Evolutionary conservation across 2,329 filamentous ascomycete species (phyloP).

Genomic region (Neopestalotiopsis sp.): DNA sequence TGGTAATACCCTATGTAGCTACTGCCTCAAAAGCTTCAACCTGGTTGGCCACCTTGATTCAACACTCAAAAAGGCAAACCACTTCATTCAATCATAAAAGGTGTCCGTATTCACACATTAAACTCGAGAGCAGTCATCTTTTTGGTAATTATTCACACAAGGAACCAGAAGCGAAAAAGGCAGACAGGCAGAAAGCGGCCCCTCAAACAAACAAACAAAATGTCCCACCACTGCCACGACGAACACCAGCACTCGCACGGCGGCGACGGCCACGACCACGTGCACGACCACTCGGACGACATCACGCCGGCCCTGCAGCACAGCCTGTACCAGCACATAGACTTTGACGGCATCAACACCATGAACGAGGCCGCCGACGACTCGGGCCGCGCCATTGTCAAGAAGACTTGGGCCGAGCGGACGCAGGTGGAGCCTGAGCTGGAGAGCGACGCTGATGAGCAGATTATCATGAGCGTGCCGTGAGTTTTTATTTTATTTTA

Average conservation of each 20-base stretch:
- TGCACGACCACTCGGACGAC: conserved; percentile 90
- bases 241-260: conserved; percentile 48
- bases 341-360: conserved; percentile 84
- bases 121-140: too few species aligned
- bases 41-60: neutral
- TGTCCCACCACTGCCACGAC: conserved; percentile 54
- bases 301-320: conserved; percentile 89
- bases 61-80: too few species aligned
- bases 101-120: too few species aligned
- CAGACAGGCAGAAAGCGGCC: too few species aligned
- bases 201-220: conserved; percentile 21
- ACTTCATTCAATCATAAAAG: too few species aligned
- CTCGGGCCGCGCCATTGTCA: conserved; percentile 75
- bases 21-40: neutral
- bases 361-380: conserved; percentile 79
- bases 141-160: too few species aligned
- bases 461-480: conserved; percentile 92
- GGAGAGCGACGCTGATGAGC: conserved; percentile 86
- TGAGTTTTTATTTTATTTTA: conserved; percentile 50
- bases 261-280: conserved; percentile 57
- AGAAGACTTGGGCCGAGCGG: conserved; percentile 91
- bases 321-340: conserved; percentile 89
- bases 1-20: neutral
- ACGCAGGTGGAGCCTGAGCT: conserved; percentile 76
- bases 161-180: too few species aligned